A percentile compares a stretch with the other conserved stretches of the same genome.
Evolutionary conservation across 306 rosid species (phyloP).

Genomic region (Cucurbita moschata): DNA sequence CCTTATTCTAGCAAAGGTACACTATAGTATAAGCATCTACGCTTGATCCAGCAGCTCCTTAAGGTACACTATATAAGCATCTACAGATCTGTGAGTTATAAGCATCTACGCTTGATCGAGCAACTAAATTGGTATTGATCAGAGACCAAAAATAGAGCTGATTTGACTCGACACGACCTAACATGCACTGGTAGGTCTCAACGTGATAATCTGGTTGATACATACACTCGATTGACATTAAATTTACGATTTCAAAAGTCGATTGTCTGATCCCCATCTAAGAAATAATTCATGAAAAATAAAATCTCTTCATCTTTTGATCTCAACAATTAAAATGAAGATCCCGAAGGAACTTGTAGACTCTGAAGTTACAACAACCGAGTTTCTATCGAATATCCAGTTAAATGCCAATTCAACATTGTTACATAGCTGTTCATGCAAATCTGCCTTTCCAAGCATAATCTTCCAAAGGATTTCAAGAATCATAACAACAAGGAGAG

Average conservation of each 20-base stretch:
- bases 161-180: too few species aligned
- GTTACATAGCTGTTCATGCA: neutral
- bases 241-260: too few species aligned
- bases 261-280: neutral
- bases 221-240: too few species aligned
- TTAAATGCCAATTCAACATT: neutral
- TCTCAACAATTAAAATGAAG: too few species aligned
- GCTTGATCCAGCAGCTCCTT: too few species aligned
- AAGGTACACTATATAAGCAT: too few species aligned
- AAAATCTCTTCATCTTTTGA: too few species aligned
- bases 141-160: neutral
- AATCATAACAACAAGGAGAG: neutral
- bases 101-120: neutral
- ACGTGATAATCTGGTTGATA: too few species aligned
- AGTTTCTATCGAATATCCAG: neutral
- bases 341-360: neutral
- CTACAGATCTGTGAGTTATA: constrained; percentile 14
- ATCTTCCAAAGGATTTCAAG: neutral
- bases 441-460: neutral
- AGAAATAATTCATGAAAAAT: too few species aligned
- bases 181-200: too few species aligned
- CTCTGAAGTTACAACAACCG: neutral
- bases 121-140: constrained; percentile 11
- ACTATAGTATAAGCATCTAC: too few species aligned
- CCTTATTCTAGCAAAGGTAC: too few species aligned